Evolutionary conservation across 2,329 filamentous ascomycete species (phyloP).

Genomic region (Alternaria sp.): DNA sequence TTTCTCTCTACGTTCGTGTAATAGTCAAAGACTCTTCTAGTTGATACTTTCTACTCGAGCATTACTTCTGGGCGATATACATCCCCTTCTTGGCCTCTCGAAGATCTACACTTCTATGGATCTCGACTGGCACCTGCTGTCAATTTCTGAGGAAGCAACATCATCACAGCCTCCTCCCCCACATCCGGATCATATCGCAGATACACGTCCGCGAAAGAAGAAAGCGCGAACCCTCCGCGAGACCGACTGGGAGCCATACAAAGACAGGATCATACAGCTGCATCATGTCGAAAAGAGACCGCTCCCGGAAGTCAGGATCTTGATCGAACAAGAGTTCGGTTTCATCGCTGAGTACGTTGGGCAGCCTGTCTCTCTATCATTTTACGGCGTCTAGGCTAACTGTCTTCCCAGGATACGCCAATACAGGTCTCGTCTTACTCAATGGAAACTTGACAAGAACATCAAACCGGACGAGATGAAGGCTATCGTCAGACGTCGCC

Average conservation of each 20-base stretch:
- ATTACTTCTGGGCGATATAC: background rate
- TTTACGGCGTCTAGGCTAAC: background rate
- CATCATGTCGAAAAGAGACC: background rate
- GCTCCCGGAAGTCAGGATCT: background rate
- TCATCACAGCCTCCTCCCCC: background rate
- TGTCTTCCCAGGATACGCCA: background rate
- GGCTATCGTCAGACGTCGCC: conserved; percentile 28
- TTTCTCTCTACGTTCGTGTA: no score
- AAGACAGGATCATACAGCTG: background rate
- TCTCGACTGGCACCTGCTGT: background rate
- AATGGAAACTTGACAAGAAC: conserved; percentile 29
- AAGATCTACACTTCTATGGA: background rate
- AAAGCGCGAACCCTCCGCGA: background rate
- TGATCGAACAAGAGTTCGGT: background rate
- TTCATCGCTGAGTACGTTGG: background rate
- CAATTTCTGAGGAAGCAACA: background rate
- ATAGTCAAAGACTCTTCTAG: no score
- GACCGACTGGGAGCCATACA: background rate
- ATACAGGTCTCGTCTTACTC: background rate
- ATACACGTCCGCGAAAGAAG: background rate
- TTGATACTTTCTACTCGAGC: background rate
- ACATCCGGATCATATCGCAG: background rate
- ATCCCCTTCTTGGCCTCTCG: background rate
- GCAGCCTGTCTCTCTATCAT: no score
- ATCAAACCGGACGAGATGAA: conserved; percentile 27